Conservation (phyloP, 805 yeast genomes). For the Saccharomyces jurei region DNA sequence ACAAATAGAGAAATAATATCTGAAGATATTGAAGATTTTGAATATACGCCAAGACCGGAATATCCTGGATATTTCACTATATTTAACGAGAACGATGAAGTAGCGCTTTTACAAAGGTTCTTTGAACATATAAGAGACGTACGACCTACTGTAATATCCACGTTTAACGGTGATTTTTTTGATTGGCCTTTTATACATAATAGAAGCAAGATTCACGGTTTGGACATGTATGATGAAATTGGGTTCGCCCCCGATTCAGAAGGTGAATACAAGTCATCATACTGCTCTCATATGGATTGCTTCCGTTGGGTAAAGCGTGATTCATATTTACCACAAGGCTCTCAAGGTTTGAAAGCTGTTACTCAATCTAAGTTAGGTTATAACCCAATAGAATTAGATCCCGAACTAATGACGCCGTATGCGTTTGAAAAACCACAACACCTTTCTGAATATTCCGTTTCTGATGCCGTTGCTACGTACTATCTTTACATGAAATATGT, state of each 20-base stretch:
- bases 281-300: slow-evolving; percentile 96
- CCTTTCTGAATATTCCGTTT: slow-evolving; percentile 92
- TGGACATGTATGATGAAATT: slow-evolving; percentile 84
- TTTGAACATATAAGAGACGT: slow-evolving; percentile 86
- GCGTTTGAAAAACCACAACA: slow-evolving; percentile 91
- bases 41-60: slow-evolving; percentile 95
- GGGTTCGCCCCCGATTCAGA: slow-evolving; percentile 87
- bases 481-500: slow-evolving; percentile 93
- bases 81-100: slow-evolving; percentile 83
- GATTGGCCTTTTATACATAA: slow-evolving; percentile 98
- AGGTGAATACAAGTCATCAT: slow-evolving; percentile 85
- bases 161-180: slow-evolving; percentile 96
- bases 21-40: slow-evolving; percentile 93
- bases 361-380: slow-evolving; percentile 93
- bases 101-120: slow-evolving; percentile 61
- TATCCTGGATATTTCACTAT: slow-evolving; percentile 84
- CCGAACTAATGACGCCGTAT: slow-evolving; percentile 96
- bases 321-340: slow-evolving; percentile 94
- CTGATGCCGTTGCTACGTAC: slow-evolving; percentile 98
- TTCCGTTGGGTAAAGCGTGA: slow-evolving; percentile 97
- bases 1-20: slow-evolving; percentile 92
- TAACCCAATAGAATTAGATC: slow-evolving; percentile 93
- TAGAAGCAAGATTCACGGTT: slow-evolving; percentile 72
- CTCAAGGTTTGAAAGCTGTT: slow-evolving; percentile 96
- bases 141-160: slow-evolving; percentile 92